Percentiles rank a stretch among this genome's conserved stretches.
phyloP scores from a whole-genome alignment of 345 rosid genomes.

The Arabidopsis arenosa region DNA sequence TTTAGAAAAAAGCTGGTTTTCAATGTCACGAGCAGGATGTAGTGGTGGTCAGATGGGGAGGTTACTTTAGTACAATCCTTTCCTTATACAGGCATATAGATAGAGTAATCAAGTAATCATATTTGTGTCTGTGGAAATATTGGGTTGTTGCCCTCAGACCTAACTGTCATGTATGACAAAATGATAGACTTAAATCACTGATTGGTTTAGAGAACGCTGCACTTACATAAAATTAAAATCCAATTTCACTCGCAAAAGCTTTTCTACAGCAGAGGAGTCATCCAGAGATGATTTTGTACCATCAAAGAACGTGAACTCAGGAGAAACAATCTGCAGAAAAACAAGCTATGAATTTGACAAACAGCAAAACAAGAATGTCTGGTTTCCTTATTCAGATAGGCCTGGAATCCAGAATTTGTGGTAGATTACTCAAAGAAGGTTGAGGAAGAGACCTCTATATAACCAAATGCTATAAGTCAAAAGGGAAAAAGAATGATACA shows the following conservation, averaged over 20 bases:
- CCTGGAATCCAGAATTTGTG: slow-evolving; percentile 4
- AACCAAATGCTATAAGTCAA: slow-evolving; percentile 13
- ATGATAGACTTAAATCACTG: slow-evolving; percentile 22
- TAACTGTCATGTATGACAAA: slow-evolving; percentile 15
- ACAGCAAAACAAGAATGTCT: background rate
- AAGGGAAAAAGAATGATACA: slow-evolving; percentile 19
- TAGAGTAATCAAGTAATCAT: slow-evolving; percentile 21
- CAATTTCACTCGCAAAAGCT: slow-evolving; percentile 93
- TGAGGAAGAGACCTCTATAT: slow-evolving; percentile 17
- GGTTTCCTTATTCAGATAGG: slow-evolving; percentile 13
- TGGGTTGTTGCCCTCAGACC: slow-evolving; percentile 18
- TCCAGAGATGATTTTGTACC: slow-evolving; percentile 88
- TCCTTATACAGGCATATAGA: slow-evolving; percentile 15
- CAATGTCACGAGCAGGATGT: slow-evolving; percentile 26
- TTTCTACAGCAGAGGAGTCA: slow-evolving; percentile 80
- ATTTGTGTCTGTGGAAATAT: slow-evolving; percentile 9
- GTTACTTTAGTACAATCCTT: slow-evolving; percentile 10
- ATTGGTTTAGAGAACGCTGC: slow-evolving; percentile 12
- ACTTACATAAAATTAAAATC: slow-evolving; percentile 97
- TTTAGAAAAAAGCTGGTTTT: slow-evolving; percentile 9
- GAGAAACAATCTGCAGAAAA: slow-evolving; percentile 75
- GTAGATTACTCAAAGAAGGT: slow-evolving; percentile 7
- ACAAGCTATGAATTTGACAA: slow-evolving; percentile 23
- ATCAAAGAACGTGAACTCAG: slow-evolving; percentile 96
- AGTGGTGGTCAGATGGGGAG: slow-evolving; percentile 7